Conservation (phyloP, 306 rosid species). For the Delonix regia region DNA sequence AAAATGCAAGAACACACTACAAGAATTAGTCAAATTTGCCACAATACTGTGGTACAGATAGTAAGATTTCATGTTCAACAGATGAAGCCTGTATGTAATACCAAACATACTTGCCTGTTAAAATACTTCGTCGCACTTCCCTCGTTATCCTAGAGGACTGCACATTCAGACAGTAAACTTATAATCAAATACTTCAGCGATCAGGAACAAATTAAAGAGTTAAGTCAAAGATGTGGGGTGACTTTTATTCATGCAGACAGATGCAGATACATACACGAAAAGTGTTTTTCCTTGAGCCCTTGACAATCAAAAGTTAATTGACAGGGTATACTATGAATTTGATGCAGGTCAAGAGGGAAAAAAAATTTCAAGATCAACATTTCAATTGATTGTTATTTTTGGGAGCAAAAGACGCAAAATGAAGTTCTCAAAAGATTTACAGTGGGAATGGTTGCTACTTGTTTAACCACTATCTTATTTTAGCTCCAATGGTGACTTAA, state of each 20-base stretch:
- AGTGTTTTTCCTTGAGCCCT: neutral
- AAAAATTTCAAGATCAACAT: neutral
- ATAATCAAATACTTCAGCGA: neutral
- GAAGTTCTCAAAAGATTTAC: neutral
- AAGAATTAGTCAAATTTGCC: slow-evolving; percentile 14
- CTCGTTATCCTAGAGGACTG: slow-evolving; percentile 52
- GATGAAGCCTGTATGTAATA: neutral
- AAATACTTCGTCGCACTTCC: slow-evolving; percentile 40
- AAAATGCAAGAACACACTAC: neutral
- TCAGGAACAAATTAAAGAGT: neutral
- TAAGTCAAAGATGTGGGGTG: neutral
- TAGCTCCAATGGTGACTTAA: neutral
- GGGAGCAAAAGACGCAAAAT: neutral
- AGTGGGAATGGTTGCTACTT: neutral
- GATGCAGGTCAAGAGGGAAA: neutral
- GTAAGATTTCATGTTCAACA: neutral
- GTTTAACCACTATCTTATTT: neutral
- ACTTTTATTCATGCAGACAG: neutral
- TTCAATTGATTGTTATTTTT: neutral
- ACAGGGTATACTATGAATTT: neutral
- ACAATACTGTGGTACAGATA: neutral
- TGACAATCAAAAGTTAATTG: neutral
- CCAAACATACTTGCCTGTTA: slow-evolving; percentile 58
- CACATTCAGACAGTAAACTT: slow-evolving; percentile 15
- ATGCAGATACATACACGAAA: neutral